Percentiles rank a stretch among this genome's conserved stretches.
These are phyloP conservation scores for Agrostemma githago DNA, from an alignment of 148 eudicot species.

Conservation along the genomic window DNA sequence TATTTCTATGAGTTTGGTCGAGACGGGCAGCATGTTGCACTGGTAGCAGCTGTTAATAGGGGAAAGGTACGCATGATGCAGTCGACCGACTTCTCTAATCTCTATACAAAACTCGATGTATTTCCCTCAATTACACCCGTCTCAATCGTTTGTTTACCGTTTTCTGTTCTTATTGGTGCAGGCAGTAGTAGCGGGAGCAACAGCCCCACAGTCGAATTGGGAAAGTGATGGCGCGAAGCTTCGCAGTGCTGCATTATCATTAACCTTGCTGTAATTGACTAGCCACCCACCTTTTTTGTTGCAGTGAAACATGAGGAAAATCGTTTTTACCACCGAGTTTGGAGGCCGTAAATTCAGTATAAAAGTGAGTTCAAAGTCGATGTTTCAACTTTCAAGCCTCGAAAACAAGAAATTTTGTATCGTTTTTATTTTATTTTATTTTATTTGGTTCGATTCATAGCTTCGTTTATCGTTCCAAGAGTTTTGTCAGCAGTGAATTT, in stretches of 20 bases:
- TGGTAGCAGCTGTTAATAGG: conserved; percentile 76
- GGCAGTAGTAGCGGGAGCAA: conserved; percentile 80
- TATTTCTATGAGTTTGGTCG: conserved; percentile 85
- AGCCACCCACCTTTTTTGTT: conserved; percentile 14
- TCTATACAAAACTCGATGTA: background rate
- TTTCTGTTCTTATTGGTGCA: conserved; percentile 21
- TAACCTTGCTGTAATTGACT: conserved; percentile 48
- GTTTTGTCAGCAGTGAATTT: too few species aligned
- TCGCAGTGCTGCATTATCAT: conserved; percentile 89
- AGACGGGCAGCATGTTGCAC: conserved; percentile 72
- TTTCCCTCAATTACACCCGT: too few species aligned
- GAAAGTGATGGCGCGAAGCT: conserved; percentile 78
- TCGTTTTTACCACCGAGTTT: background rate
- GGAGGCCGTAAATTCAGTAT: background rate
- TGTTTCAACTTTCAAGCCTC: background rate
- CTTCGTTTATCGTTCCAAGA: background rate
- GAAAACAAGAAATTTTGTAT: background rate
- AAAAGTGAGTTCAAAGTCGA: background rate
- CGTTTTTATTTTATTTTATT: too few species aligned
- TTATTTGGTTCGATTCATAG: too few species aligned
- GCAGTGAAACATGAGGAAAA: background rate
- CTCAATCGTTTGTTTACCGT: background rate
- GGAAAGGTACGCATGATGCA: conserved; percentile 53
- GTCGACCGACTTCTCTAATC: background rate
- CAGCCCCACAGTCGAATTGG: conserved; percentile 74